Base-by-base conservation (phyloP, 805 yeast species). In the Middelhovenomyces tepae region DNA sequence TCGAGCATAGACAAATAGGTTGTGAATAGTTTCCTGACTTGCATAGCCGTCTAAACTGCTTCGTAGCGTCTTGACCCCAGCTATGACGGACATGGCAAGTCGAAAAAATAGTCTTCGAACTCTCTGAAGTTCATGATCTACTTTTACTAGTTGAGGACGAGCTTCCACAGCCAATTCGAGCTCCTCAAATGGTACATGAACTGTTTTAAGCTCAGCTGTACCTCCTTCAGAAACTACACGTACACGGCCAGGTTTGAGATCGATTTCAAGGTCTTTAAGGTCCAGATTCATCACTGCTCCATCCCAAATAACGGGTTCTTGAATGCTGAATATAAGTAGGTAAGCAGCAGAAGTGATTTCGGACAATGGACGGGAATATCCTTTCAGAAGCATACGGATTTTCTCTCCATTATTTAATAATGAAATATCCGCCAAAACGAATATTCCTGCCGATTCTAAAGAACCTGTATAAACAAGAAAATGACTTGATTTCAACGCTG, bases 221-320 rank as follows among this genome's bases (percentile, higher is more conserved):
- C 93, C 84, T 7, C 87, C 81, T 38, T 76, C 83, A 0, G 83
- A 67, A 1, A 84, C 69, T 33, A 84, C 56, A 18, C 83, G 51
- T 43, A 80, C 67, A 35, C 76, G 73, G 2, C 93, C 91, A 7
- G 71, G 73, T 38, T 67, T 70, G n/a, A 81, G 60, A 36, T 75
- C 78, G 16, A 73, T 62, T 3, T 54, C 50, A 7, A 43, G 32
- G 19, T 44, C 50, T 1, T 52, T 46, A 28, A 56, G 31, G 9
- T 56, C 58, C 8, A 82, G 53, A 27, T 75, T 69, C 23, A 77
- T 67, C 42, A 80, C 75, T 11, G 72, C 67, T 4, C 96, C 96
- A 40, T 81, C 86, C 97, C 97, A 89, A 31, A 82, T 73, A 56
- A 87, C 69, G 0, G 95, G 93, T 47, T 83, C 83, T 2, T 78